Evolutionary conservation across 2,329 filamentous ascomycete species (phyloP).

Genomic region (Fusarium sp.): DNA sequence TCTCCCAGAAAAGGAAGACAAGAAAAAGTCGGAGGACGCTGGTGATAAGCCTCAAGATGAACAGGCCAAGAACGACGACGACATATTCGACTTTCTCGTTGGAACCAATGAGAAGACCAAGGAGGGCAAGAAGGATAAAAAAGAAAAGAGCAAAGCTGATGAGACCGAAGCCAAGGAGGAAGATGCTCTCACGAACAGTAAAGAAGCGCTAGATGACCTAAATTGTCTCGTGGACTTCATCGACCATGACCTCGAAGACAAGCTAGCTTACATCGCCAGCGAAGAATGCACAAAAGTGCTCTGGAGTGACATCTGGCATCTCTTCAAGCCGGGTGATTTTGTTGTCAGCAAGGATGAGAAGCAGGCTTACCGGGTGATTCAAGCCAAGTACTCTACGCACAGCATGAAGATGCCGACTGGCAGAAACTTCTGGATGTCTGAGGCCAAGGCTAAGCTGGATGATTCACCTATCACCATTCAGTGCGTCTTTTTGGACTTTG

Average conservation of each 20-base stretch:
- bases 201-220: not conserved
- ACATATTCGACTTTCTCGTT: too few relatives aligned
- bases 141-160: not conserved
- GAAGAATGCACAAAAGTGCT: not conserved
- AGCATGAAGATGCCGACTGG: not conserved
- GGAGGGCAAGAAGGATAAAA: too few relatives aligned
- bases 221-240: not conserved
- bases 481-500: not conserved
- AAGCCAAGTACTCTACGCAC: not conserved
- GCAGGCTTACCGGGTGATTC: not conserved
- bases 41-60: not conserved
- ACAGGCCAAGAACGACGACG: too few relatives aligned
- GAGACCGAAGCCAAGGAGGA: not conserved
- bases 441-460: not conserved
- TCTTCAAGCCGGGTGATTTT: not conserved
- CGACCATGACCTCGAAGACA: not conserved
- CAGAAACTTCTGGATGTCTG: not conserved
- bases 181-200: not conserved
- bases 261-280: fast-evolving
- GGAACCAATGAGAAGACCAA: not conserved
- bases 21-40: not conserved
- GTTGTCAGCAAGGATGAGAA: not conserved
- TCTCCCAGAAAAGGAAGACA: not conserved
- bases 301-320: not conserved
- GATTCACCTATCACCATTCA: not conserved